Evolutionary conservation across 257 asterid species (phyloP).

Genomic region (Nemophila menziesii): DNA sequence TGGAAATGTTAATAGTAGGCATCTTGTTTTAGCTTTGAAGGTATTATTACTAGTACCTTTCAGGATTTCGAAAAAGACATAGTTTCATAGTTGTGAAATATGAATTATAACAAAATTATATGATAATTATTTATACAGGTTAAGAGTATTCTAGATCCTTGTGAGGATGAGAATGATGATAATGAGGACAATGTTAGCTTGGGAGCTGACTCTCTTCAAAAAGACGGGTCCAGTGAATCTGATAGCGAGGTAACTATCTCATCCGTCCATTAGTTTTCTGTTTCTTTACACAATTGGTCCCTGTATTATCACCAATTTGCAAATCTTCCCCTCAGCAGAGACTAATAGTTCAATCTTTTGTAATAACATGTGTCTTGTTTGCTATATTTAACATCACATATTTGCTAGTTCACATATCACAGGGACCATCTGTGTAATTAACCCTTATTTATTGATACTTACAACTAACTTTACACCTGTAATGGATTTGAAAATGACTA

Average conservation of each 20-base stretch:
- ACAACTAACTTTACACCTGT: neutral
- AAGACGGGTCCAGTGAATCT: slow-evolving; percentile 40
- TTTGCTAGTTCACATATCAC: no score
- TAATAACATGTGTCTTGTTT: no score
- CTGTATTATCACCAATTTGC: no score
- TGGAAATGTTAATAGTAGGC: slow-evolving; percentile 85
- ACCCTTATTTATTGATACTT: neutral
- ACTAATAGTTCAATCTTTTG: no score
- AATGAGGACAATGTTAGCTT: slow-evolving; percentile 49
- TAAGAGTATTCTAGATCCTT: slow-evolving; percentile 90
- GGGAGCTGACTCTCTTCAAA: slow-evolving; percentile 54
- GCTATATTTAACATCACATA: no score
- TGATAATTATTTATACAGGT: slow-evolving; percentile 41
- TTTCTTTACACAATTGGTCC: neutral
- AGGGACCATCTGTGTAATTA: no score
- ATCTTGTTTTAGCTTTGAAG: slow-evolving; percentile 77
- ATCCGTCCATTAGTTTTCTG: neutral
- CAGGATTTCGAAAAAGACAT: slow-evolving; percentile 3
- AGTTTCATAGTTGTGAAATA: slow-evolving; percentile 9
- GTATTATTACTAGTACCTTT: slow-evolving; percentile 24
- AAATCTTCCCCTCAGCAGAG: no score
- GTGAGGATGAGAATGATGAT: slow-evolving; percentile 76
- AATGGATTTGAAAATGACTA: slow-evolving; percentile 21
- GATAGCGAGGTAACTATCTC: slow-evolving; percentile 62
- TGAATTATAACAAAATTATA: slow-evolving; percentile 3